phyloP scores from a whole-genome alignment of 805 yeast genomes.

The Saccharomycopsis selenospora region DNA sequence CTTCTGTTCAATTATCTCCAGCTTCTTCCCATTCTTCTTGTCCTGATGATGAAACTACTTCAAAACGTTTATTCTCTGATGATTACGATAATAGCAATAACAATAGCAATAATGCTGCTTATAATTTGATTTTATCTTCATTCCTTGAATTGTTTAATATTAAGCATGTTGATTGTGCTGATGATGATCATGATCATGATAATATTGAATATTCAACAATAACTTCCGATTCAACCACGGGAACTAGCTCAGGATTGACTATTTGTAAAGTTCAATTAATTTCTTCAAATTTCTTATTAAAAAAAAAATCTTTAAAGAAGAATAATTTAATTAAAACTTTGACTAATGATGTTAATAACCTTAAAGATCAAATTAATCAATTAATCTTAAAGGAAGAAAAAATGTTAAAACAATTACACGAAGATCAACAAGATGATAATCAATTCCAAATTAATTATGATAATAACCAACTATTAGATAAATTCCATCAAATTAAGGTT shows the following conservation, averaged over 20 bases:
- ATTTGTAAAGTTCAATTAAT: constrained; percentile 18
- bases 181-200: neutral
- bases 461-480: neutral
- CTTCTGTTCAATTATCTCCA: constrained; percentile 1
- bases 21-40: neutral
- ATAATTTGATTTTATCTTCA: neutral
- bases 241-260: constrained; percentile 1
- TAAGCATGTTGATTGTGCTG: neutral
- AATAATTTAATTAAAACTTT: constrained; percentile 17
- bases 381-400: constrained; percentile 17
- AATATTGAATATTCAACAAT: neutral
- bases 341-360: constrained; percentile 11
- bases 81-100: neutral
- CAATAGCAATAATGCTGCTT: neutral
- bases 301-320: constrained; percentile 20
- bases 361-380: constrained; percentile 13
- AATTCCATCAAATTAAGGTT: neutral
- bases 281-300: constrained; percentile 19
- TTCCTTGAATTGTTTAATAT: neutral
- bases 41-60: neutral
- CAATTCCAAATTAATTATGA: neutral
- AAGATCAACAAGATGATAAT: too few species aligned
- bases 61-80: neutral
- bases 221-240: neutral
- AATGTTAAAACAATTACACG: constrained; percentile 2